A percentile compares a stretch with the other conserved stretches of the same genome.
These are phyloP conservation scores for Mycena albidolilacea DNA, from an alignment of 768 basidiomycete genomes.

Conservation along the genomic window DNA sequence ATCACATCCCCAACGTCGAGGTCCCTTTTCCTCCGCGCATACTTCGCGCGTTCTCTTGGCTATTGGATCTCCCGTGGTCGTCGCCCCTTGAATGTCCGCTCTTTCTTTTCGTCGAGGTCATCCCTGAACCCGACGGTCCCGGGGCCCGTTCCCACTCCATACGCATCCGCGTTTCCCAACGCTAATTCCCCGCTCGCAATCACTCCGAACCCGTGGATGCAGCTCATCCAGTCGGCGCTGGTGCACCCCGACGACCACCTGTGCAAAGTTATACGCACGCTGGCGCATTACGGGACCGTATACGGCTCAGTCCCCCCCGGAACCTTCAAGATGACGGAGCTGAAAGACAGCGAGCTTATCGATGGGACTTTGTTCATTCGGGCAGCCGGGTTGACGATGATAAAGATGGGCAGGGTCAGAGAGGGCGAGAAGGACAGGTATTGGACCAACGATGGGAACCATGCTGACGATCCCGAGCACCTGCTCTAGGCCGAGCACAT, in stretches of 20 bases:
- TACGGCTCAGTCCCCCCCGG: conserved; percentile 59
- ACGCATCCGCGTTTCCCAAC: conserved; percentile 38
- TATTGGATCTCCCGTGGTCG: conserved; percentile 75
- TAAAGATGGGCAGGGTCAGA: conserved; percentile 55
- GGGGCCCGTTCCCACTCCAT: conserved; percentile 19
- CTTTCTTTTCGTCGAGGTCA: conserved; percentile 56
- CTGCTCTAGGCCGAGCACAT: conserved; percentile 22
- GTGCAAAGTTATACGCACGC: conserved; percentile 54
- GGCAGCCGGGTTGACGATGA: conserved; percentile 65
- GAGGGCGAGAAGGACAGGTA: conserved; percentile 50
- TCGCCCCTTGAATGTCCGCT: conserved; percentile 61
- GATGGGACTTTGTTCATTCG: conserved; percentile 79
- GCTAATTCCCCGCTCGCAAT: conserved; percentile 52
- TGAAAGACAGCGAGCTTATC: conserved; percentile 65
- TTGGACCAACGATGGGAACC: conserved; percentile 35
- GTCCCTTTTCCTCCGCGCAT: conserved; percentile 68
- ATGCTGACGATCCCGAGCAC: conserved; percentile 28
- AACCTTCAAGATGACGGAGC: conserved; percentile 51
- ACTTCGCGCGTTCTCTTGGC: conserved; percentile 65
- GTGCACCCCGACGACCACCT: conserved; percentile 56
- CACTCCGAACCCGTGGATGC: conserved; percentile 72
- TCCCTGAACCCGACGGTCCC: not conserved
- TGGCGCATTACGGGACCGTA: conserved; percentile 51
- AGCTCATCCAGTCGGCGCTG: conserved; percentile 62
- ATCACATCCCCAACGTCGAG: conserved; percentile 59